Evolutionary conservation across 768 basidiomycete genomes (phyloP), one percentile per base, ranked within the genome.

Genomic region (Phlebiopsis gigantea): DNA sequence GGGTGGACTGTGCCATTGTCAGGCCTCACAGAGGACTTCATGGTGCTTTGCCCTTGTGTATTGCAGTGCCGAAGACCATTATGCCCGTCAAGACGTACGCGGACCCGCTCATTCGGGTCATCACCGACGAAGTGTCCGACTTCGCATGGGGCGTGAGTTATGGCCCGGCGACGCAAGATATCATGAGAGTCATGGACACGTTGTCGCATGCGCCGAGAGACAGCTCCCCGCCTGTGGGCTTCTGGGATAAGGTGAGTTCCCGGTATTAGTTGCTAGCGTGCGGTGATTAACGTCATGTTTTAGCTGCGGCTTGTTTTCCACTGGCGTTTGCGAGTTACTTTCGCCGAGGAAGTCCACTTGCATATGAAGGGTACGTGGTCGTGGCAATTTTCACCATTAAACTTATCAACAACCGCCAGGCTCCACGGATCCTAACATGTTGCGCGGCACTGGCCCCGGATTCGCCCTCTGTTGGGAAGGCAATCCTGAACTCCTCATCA

Each of bases 41-140:
- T 26, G 81, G 78, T 5, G 75, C 80, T 26, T 69, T 73, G 1
- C 76, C 80, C 5, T 78, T 94, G 46, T 74, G 73, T 24, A 70
- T 94, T 41, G 60, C 71, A 42, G 77, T 96, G 30, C 92, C 93
- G 1, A 97, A 95, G 70, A 95, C 93, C 0, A 87, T 93, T 56
- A 96, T 94, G 90, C 89, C 95, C 0, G 88, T 95, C 63, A 98
- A 98, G 72, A 90, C 87, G 7, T 97, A 95, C 65, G 89, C 90
- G 1, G 78, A 80, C 45, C 91, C 93, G 2, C 70, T 73, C 12
- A 79, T 98, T 61, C 77, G 78, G 19, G 79, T 97, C 47, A 72
- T 75, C n/a, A 82, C 87, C 4, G 71, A 79, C 21, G 76, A 74
- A 29, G 77, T 85, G 4, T 90, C 92, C 0, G 80, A 85, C 34